Conservation (phyloP, 2,329 filamentous ascomycete genomes). For the Aspergillus alliaceus region DNA sequence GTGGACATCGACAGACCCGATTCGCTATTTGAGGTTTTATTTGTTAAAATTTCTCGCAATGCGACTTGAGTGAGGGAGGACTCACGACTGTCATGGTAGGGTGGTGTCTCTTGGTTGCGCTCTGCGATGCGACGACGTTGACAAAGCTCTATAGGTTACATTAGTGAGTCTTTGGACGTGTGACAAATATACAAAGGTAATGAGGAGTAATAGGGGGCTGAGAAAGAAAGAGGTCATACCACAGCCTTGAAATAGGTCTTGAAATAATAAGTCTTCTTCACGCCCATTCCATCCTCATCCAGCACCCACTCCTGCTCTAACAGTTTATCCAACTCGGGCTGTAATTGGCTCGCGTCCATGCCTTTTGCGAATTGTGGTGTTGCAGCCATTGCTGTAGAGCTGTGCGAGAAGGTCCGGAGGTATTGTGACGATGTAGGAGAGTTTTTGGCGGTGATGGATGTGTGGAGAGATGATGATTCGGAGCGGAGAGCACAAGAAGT, state of each 20-base stretch:
- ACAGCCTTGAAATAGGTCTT: conserved; percentile 40
- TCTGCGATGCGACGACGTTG: conserved; percentile 38
- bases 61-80: background rate
- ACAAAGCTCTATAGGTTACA: conserved; percentile 32
- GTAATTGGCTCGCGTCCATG: conserved; percentile 26
- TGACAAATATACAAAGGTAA: background rate
- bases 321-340: conserved; percentile 24
- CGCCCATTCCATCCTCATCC: conserved; percentile 33
- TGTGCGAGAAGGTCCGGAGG: conserved; percentile 8
- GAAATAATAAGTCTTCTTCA: conserved; percentile 41
- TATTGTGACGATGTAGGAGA: background rate
- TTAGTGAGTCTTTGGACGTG: background rate
- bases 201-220: too few relatives aligned
- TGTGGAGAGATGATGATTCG: background rate
- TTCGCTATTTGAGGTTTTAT: conserved; percentile 25
- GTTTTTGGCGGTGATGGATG: background rate
- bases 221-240: conserved; percentile 23
- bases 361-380: conserved; percentile 31
- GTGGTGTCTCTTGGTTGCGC: conserved; percentile 40
- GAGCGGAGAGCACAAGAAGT: background rate
- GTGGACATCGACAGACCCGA: conserved; percentile 39
- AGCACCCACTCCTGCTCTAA: conserved; percentile 33
- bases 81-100: conserved; percentile 39
- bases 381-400: conserved; percentile 19
- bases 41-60: background rate